Evolutionary conservation across 2,329 filamentous ascomycete genomes (phyloP), one percentile per base, ranked within the genome.

Genomic region (Alternaria solani): DNA sequence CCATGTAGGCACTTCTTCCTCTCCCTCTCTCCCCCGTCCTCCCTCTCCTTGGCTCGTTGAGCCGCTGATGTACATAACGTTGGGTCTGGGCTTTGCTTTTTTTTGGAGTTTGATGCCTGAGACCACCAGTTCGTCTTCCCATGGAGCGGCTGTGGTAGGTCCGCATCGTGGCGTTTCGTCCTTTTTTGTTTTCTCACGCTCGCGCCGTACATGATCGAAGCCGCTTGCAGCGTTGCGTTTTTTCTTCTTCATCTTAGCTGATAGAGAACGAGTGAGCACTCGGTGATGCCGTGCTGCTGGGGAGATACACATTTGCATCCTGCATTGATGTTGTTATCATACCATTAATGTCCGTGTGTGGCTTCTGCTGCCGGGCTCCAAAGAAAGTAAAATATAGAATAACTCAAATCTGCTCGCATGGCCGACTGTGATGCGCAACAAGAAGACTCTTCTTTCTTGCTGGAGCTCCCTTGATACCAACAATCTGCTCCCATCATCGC

Each of bases 81-180:
- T 55, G 46, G 30, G 46, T 25, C 5, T 8, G 20, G 12, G 20
- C 14, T 18, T 47, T 28, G 7, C 43, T 43, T 28, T 43, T 51
- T 46, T 48, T 38, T 18, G 63, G 63, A 41, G 61, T 68, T 62
- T 46, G 58, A 65, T 72, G 62, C 48, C 61, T 68, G 63, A 64
- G 68, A 73, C 70, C 69, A 71, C 70, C 63, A 67, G 55, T 49
- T 48, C 11, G 25, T n/a, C 52, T 63, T 48, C 53, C 52, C 30
- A 48, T 56, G 55, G 58, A 54, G 53, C 46, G 48, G 63, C 66
- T 69, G 69, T 36, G 70, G 70, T 70, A 73, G 70, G 70, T 66
- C 64, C 63, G 65, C 69, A 71, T 68, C 46, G 18, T 42, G 36
- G 54, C 34, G 43, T 18, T 55, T 12, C 39, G 18, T 12, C 18